Percentiles rank a stretch among this genome's conserved stretches.
Conservation (phyloP, 306 rosid species). For the Neltuma alba region DNA sequence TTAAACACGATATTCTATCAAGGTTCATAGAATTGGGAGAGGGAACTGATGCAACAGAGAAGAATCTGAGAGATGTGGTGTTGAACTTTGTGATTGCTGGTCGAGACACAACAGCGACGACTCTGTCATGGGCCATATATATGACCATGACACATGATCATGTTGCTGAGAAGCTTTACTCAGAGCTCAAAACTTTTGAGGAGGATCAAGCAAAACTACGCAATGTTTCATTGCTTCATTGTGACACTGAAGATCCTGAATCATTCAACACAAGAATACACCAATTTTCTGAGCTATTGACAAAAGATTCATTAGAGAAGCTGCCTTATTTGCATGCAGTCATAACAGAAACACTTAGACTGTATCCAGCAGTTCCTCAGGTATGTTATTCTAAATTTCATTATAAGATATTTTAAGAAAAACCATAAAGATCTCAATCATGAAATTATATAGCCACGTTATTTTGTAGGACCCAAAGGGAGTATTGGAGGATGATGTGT, state of each 20-base stretch:
- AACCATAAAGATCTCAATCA: too few relatives aligned
- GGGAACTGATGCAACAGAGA: conserved; percentile 59
- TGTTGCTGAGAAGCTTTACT: conserved; percentile 74
- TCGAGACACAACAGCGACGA: conserved; percentile 93
- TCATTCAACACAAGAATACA: conserved; percentile 62
- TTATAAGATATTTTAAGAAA: too few relatives aligned
- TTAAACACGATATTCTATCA: conserved; percentile 83
- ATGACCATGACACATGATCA: conserved; percentile 74
- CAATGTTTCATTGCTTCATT: conserved; percentile 45
- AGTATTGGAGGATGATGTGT: conserved; percentile 76
- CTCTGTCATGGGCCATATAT: conserved; percentile 92
- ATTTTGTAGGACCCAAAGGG: conserved; percentile 81
- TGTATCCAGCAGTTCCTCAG: conserved; percentile 98
- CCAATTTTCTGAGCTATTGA: conserved; percentile 63
- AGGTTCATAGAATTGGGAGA: conserved; percentile 81
- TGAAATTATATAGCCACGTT: not conserved
- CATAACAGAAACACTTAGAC: conserved; percentile 86
- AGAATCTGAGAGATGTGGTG: conserved; percentile 83
- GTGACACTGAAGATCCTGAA: conserved; percentile 54
- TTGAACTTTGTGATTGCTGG: conserved; percentile 97
- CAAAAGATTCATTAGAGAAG: conserved; percentile 68
- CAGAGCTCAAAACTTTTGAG: conserved; percentile 71
- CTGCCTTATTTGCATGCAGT: conserved; percentile 83
- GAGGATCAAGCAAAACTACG: conserved; percentile 67
- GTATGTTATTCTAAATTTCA: conserved; percentile 34